These are phyloP conservation scores for Salix dunnii DNA, from an alignment of 345 rosid genomes.

Conservation along the genomic window DNA sequence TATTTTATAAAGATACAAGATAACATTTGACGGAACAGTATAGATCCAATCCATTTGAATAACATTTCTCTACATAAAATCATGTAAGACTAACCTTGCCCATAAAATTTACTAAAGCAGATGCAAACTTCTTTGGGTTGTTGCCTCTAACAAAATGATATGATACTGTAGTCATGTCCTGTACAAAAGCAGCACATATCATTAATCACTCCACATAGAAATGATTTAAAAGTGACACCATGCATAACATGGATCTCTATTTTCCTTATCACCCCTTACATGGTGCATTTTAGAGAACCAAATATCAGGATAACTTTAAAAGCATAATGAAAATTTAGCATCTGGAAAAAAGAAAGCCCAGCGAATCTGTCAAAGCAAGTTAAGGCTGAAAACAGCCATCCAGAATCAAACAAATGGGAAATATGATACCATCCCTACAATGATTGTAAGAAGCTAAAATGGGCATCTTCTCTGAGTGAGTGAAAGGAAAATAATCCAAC, in stretches of 20 bases:
- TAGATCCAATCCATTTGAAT: not conserved
- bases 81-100: constrained; percentile 58
- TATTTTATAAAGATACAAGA: not conserved
- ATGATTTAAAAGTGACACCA: not conserved
- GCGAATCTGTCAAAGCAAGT: not conserved
- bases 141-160: constrained; percentile 87
- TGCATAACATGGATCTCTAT: constrained; percentile 4
- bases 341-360: not conserved
- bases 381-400: not conserved
- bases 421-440: not conserved
- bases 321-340: not conserved
- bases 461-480: not conserved
- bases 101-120: constrained; percentile 72
- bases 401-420: not conserved
- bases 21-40: not conserved
- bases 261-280: not conserved
- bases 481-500: not conserved
- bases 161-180: constrained; percentile 87
- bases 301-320: constrained; percentile 1
- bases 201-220: not conserved
- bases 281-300: not conserved
- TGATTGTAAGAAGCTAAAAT: not conserved
- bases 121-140: constrained; percentile 64
- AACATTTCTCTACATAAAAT: not conserved
- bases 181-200: constrained; percentile 23